Evolutionary conservation across 2,329 filamentous ascomycete species (phyloP), one percentile per base, ranked within the genome.

Genomic region (Aspergillus tanneri): DNA sequence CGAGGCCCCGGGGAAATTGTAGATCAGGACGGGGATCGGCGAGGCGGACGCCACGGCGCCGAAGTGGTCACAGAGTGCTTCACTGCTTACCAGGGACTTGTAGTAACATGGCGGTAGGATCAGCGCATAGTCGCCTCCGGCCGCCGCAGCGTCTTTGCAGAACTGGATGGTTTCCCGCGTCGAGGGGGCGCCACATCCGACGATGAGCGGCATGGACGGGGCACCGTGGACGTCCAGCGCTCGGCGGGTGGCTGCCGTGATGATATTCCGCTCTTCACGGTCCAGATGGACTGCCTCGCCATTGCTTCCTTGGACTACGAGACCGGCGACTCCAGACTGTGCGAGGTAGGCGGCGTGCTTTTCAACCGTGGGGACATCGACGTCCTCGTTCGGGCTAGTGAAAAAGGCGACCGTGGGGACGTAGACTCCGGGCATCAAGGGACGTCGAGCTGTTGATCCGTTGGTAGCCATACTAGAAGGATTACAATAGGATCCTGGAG

Each of bases 271-370:
- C 71, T 92, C 88, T 19, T 79, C 74, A 59, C 85, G 84, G 35
- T 84, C 83, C 25, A 92, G 78, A 63, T 90, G 87, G 10, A 90
- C 87, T 6, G 88, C 87, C 73, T 93, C 88, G 60, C 88, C 88
- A 63, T 92, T 92, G 63, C 85, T 89, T 38, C 88, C 88, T 66
- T 90, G 87, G 9, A 85, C 88, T 40, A 87, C 85, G 38, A 92
- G 77, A 16, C 87, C 87, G 12, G 84, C 80, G 34, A 91, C 81
- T 54, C 88, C 88, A 22, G 85, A 81, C 47, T 78, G 68, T 38
- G 86, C 87, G n/a, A 92, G 81, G 59, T 84, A 82, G 43, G 87
- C 79, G 28, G 86, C 83, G 54, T 76, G 70, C 43, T 74, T 77
- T 40, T 79, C 76, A 49, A 84, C 83, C 30, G 82, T 80, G 27